Evolutionary conservation across 345 rosid species (phyloP).

Genomic region (Tarenaya hassleriana): DNA sequence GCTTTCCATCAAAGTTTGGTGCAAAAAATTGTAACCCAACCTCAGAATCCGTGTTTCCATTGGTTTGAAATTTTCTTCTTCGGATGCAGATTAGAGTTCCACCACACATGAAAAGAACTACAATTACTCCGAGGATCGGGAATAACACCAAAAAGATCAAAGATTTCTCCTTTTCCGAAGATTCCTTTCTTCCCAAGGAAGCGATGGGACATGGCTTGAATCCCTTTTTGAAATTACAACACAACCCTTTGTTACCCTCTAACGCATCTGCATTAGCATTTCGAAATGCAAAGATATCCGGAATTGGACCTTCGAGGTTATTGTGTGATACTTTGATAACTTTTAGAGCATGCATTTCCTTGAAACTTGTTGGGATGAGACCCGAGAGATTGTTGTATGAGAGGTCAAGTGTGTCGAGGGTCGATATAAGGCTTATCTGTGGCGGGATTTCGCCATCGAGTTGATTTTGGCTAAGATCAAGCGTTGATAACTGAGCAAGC

Average conservation of each 20-base stretch:
- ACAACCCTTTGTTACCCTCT: no score
- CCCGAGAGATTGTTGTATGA: conserved; percentile 36
- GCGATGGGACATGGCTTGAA: no score
- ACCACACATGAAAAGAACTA: conserved; percentile 22
- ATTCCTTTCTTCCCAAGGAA: no score
- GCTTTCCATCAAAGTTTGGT: conserved; percentile 32
- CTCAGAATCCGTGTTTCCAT: conserved; percentile 13
- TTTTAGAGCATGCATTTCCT: conserved; percentile 12
- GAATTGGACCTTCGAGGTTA: no score
- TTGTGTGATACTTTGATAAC: no score
- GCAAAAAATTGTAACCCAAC: conserved; percentile 25
- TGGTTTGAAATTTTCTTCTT: conserved; percentile 13
- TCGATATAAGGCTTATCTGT: conserved; percentile 20
- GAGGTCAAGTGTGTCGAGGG: conserved; percentile 28
- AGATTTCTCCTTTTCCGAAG: conserved; percentile 19
- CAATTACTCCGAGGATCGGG: conserved; percentile 24
- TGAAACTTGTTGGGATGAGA: conserved; percentile 27
- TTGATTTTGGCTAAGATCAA: conserved; percentile 38
- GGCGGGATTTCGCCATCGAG: conserved; percentile 32
- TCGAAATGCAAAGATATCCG: no score
- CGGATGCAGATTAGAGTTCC: conserved; percentile 26
- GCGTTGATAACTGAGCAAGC: conserved; percentile 12
- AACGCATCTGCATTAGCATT: no score
- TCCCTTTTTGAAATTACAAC: no score
- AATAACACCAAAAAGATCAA: conserved; percentile 23